Conservation (phyloP, 495 filamentous ascomycete genomes). For the Penicillium taxi region DNA sequence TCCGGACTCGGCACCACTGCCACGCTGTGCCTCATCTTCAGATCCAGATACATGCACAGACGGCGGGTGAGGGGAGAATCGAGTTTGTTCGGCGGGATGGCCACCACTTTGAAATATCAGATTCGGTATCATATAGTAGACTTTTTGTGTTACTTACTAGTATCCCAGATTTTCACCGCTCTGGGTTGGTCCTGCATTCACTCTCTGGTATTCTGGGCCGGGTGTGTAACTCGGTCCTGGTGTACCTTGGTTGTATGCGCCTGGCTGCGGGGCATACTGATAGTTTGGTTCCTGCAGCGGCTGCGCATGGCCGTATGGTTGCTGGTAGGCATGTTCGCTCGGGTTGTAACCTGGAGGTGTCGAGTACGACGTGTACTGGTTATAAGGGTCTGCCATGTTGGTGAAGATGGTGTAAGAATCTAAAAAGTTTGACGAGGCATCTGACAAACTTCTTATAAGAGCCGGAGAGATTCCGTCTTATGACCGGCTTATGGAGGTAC, state of each 20-base stretch:
- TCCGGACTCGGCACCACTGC: constrained; percentile 18
- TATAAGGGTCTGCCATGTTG: constrained; percentile 45
- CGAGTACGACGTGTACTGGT: constrained; percentile 29
- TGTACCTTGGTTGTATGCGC: constrained; percentile 23
- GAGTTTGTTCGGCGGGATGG: constrained; percentile 13
- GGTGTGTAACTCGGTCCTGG: constrained; percentile 33
- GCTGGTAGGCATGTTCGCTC: constrained; percentile 13
- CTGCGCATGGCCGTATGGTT: constrained; percentile 7
- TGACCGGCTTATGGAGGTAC: constrained; percentile 9
- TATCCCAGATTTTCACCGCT: constrained; percentile 30
- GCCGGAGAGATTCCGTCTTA: constrained; percentile 2
- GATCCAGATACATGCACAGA: constrained; percentile 18
- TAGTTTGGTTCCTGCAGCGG: constrained; percentile 17
- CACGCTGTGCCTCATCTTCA: constrained; percentile 4
- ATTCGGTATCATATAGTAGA: not conserved
- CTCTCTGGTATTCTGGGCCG: too few species aligned
- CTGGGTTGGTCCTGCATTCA: too few species aligned
- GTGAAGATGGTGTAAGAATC: not conserved
- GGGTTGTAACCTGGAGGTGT: constrained; percentile 22
- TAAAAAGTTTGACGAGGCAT: not conserved
- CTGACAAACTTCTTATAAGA: too few species aligned
- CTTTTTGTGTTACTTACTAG: constrained; percentile 23
- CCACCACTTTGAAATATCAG: constrained; percentile 4
- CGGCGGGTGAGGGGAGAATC: constrained; percentile 13
- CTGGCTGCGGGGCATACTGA: constrained; percentile 18